Conservation (phyloP, 1,284 basidiomycete genomes). For the Ceraceosorus guamensis region DNA sequence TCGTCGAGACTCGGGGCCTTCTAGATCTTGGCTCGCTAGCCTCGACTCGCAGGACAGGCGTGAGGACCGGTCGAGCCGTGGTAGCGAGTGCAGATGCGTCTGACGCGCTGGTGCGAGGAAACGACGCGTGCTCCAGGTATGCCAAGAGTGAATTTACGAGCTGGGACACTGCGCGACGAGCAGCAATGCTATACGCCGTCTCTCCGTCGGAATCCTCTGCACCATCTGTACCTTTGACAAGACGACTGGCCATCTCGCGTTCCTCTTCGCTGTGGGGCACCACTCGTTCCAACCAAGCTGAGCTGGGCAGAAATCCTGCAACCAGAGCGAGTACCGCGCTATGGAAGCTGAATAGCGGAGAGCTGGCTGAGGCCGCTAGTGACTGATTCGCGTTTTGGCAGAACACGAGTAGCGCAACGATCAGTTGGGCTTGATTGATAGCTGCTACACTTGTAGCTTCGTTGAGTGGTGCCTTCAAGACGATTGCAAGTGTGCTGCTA, state of each 20-base stretch:
- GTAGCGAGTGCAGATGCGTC: neutral
- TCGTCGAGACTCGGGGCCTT: conserved; percentile 4
- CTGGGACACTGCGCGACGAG: conserved; percentile 19
- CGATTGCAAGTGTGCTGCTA: conserved; percentile 68
- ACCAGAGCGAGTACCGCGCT: conserved; percentile 69
- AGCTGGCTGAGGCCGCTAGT: conserved; percentile 61
- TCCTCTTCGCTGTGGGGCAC: conserved; percentile 67
- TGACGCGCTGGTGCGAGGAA: conserved; percentile 15
- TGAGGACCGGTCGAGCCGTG: conserved; percentile 5
- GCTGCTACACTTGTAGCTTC: conserved; percentile 59
- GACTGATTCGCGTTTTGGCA: conserved; percentile 65
- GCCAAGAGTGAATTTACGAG: conserved; percentile 28
- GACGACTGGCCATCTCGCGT: conserved; percentile 50
- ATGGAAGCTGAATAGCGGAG: conserved; percentile 56
- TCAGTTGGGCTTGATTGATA: conserved; percentile 67
- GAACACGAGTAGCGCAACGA: conserved; percentile 63
- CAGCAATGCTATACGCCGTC: conserved; percentile 28
- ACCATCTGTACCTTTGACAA: neutral
- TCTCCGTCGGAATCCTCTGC: conserved; percentile 9
- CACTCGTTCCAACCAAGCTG: conserved; percentile 59
- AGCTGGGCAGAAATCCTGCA: conserved; percentile 64
- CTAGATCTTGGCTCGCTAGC: conserved; percentile 3
- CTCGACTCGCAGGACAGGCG: neutral
- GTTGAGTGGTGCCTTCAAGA: conserved; percentile 65
- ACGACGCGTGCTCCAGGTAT: conserved; percentile 38